These are phyloP conservation scores for Blastocladiella emersonii DNA, from an alignment of 371 early-diverging fungal genomes.

Conservation along the genomic window DNA sequence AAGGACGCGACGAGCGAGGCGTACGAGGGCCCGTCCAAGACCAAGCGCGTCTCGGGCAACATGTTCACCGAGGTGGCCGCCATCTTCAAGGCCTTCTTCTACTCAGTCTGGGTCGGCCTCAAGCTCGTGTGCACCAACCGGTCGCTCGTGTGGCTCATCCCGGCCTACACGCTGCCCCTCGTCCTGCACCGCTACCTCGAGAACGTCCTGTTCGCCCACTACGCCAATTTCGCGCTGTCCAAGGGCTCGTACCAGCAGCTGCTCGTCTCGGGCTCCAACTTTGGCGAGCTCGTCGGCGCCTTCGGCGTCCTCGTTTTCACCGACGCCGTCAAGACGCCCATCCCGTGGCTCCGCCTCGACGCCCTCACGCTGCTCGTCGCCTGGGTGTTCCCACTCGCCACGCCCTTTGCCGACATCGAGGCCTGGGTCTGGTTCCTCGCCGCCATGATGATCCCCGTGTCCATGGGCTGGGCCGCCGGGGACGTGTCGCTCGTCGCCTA, in stretches of 20 bases:
- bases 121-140: constrained; percentile 26
- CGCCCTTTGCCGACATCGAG: constrained; percentile 2
- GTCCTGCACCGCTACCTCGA: constrained; percentile 38
- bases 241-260: constrained; percentile 23
- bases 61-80: neutral
- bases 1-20: too few species aligned
- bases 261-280: constrained; percentile 31
- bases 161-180: constrained; percentile 31
- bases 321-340: constrained; percentile 23
- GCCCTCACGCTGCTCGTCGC: constrained; percentile 23
- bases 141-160: constrained; percentile 32
- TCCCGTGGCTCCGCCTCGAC: too few species aligned
- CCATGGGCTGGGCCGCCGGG: constrained; percentile 38
- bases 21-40: neutral
- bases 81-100: constrained; percentile 21
- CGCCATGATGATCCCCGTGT: constrained; percentile 26
- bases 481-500: constrained; percentile 35
- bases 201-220: constrained; percentile 24
- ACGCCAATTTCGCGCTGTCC: constrained; percentile 21
- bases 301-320: constrained; percentile 28
- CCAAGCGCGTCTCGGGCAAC: neutral
- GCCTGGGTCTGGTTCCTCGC: constrained; percentile 24
- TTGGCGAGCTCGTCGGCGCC: constrained; percentile 28
- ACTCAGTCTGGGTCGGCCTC: constrained; percentile 19
- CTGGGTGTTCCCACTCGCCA: constrained; percentile 23